Conservation (phyloP, 208 protist genomes). For the Acanthamoeba castellanii region DNA sequence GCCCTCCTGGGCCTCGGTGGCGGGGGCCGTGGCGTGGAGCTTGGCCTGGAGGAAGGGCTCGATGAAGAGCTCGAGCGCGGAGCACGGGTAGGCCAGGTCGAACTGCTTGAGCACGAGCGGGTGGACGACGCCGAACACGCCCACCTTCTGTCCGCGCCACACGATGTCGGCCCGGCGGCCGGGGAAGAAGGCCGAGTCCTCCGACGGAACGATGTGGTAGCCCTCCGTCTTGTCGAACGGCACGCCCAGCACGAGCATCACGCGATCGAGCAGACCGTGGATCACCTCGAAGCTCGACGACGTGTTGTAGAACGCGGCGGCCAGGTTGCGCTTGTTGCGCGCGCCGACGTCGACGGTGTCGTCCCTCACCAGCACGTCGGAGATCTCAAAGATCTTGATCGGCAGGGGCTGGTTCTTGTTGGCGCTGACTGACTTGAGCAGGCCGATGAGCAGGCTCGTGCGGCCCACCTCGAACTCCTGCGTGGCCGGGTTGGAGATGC, state of each 20-base stretch:
- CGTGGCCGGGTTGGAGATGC: conserved; percentile 95
- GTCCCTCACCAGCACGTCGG: conserved; percentile 96
- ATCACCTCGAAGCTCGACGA: conserved; percentile 88
- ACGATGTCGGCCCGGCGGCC: conserved; percentile 93
- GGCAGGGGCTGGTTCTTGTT: conserved; percentile 96
- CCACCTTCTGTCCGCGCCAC: conserved; percentile 87
- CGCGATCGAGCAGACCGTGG: conserved; percentile 88
- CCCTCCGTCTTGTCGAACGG: conserved; percentile 63
- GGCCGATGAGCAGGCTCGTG: conserved; percentile 95
- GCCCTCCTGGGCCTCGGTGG: neutral
- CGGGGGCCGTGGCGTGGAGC: neutral
- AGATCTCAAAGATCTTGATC: conserved; percentile 96
- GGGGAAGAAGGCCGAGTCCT: conserved; percentile 93
- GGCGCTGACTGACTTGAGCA: conserved; percentile 96
- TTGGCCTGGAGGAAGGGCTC: conserved; percentile 72
- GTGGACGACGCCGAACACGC: conserved; percentile 83
- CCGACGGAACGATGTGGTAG: neutral
- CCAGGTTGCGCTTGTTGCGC: conserved; percentile 92
- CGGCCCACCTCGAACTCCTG: conserved; percentile 96
- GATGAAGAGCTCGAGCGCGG: conserved; percentile 93
- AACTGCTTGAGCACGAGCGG: conserved; percentile 94
- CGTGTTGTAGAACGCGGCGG: conserved; percentile 88
- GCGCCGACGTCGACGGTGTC: conserved; percentile 92
- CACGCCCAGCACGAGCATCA: conserved; percentile 86
- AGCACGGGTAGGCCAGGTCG: conserved; percentile 94